phyloP scores from a whole-genome alignment of 805 yeast species.

The Nakazawaea ernobii region DNA sequence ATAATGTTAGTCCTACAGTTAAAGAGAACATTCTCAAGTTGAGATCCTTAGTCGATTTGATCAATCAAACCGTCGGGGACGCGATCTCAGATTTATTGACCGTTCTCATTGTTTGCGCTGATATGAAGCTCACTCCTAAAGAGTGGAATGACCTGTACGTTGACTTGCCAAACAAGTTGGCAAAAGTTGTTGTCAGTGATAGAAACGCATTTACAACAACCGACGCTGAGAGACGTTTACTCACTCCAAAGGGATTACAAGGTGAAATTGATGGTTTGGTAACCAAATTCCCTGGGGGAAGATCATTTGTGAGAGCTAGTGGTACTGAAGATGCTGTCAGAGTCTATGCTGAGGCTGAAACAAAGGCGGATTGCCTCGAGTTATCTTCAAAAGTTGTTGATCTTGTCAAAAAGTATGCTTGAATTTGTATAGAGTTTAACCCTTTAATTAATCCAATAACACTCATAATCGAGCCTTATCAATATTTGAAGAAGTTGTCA shows the following conservation, averaged over 20 bases:
- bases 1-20: slow-evolving; percentile 9
- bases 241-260: slow-evolving; percentile 77
- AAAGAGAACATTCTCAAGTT: slow-evolving; percentile 27
- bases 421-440: neutral
- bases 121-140: slow-evolving; percentile 51
- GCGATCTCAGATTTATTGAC: slow-evolving; percentile 89
- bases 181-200: slow-evolving; percentile 80
- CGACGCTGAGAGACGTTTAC: slow-evolving; percentile 81
- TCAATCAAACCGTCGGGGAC: slow-evolving; percentile 98
- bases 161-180: slow-evolving; percentile 82
- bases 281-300: slow-evolving; percentile 47
- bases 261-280: slow-evolving; percentile 62
- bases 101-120: slow-evolving; percentile 58
- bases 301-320: slow-evolving; percentile 93
- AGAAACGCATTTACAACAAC: slow-evolving; percentile 76
- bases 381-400: slow-evolving; percentile 36
- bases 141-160: slow-evolving; percentile 74
- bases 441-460: no score
- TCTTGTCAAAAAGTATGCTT: slow-evolving; percentile 23
- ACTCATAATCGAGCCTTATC: neutral
- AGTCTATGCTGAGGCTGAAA: slow-evolving; percentile 84
- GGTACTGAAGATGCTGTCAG: slow-evolving; percentile 98
- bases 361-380: slow-evolving; percentile 38
- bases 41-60: slow-evolving; percentile 57
- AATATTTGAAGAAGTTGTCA: neutral